Base-by-base conservation (phyloP, 2,329 filamentous ascomycete species). In the Ophiostoma perfectum region DNA sequence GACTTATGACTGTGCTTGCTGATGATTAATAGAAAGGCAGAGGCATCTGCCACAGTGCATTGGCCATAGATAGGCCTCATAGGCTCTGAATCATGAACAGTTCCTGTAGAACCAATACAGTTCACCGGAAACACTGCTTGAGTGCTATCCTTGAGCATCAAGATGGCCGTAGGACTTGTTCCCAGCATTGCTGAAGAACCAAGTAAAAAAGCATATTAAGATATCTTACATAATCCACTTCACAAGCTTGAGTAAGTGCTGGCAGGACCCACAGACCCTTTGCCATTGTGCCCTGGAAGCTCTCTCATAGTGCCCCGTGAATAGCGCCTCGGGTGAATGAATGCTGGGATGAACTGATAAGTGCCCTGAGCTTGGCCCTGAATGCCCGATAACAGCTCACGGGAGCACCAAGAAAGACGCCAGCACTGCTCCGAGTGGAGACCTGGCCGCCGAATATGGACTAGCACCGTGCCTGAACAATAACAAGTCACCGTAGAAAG, bases 331-430 rank as follows among this genome's bases (percentile, higher is more conserved):
- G 14, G n/a, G 16, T 14, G 12, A 52, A 52, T 52, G 16, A 52
- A 18, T 38, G 27, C 55, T 60, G 27, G 27, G 38, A 38, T 60
- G 11, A 39, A 38, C 12, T 38, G 11, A 36, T 11, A 60, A 60
- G 55, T 60, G 55, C 55, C 52, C 55, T 60, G 55, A 60, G 55
- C 52, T 58, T 36, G 52, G 52, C 52, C 52, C 52, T 58, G 52
- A 42, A 41, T 60, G 38, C 16, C 58, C 60, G 39, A 63, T 63
- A 62, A 39, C 58, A 63, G 38, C 38, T 63, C 16, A 36, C 58
- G 41, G 41, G 12, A 27, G 9, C 58, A 62, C 36, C 38, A 42
- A n/a, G 16, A 60, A 38, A 36, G 36, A 39, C 39, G 16, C 60
- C 60, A 42, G 18, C 36, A 63, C 39, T n/a, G 38, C 12, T n/a